Percentiles rank a stretch among this genome's conserved stretches.
phyloP scores from a whole-genome alignment of 2,329 filamentous ascomycete species.

The Colletotrichum cereale region DNA sequence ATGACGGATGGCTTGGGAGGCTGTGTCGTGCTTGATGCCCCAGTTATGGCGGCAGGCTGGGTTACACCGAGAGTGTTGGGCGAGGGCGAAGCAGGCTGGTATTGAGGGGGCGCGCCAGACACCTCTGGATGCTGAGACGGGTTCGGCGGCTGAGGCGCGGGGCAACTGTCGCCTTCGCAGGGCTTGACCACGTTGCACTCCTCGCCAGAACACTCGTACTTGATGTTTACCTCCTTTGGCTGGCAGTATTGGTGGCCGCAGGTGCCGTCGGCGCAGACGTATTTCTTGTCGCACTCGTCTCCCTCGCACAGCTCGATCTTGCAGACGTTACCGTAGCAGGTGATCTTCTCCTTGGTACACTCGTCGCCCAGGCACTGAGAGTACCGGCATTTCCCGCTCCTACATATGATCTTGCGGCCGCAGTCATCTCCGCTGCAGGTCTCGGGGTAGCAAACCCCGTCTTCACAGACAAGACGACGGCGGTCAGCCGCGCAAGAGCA shows the following conservation, averaged over 20 bases:
- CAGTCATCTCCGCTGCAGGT: slow-evolving; percentile 39
- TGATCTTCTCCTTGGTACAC: slow-evolving; percentile 29
- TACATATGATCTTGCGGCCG: slow-evolving; percentile 23
- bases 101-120: background rate
- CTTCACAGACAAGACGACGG: slow-evolving; percentile 46
- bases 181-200: slow-evolving; percentile 48
- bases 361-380: slow-evolving; percentile 25
- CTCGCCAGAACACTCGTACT: slow-evolving; percentile 51
- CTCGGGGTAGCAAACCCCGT: slow-evolving; percentile 35
- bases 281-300: slow-evolving; percentile 46
- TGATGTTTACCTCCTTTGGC: slow-evolving; percentile 44
- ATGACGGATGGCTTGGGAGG: background rate
- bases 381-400: slow-evolving; percentile 23
- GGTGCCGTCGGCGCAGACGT: slow-evolving; percentile 42
- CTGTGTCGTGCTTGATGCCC: background rate
- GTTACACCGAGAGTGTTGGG: background rate
- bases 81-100: background rate
- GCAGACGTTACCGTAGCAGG: slow-evolving; percentile 41
- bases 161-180: slow-evolving; percentile 47
- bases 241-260: slow-evolving; percentile 45
- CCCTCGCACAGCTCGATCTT: slow-evolving; percentile 48
- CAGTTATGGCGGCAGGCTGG: background rate
- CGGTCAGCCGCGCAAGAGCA: slow-evolving; percentile 51
- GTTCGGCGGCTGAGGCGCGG: slow-evolving; percentile 42
- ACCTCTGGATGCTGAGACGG: background rate